Conservation (phyloP, 352 stramenopile species). For the Globisporangium irregulare region DNA sequence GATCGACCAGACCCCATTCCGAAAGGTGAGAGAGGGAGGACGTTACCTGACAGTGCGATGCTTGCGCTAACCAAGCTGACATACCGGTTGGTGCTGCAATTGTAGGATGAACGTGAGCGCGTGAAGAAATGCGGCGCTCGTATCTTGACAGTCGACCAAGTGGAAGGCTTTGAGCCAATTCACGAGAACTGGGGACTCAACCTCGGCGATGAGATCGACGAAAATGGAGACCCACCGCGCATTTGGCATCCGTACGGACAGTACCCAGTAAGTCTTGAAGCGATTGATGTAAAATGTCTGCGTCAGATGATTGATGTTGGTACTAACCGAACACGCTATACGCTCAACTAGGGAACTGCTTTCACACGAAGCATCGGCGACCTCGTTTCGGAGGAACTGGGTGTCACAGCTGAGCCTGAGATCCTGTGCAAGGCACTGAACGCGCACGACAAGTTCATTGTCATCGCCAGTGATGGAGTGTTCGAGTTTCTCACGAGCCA, state of each 20-base stretch:
- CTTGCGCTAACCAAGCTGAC: background rate
- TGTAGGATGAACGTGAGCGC: slow-evolving; percentile 89
- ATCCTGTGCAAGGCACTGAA: slow-evolving; percentile 89
- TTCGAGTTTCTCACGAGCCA: slow-evolving; percentile 96
- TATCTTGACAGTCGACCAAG: slow-evolving; percentile 96
- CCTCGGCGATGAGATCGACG: slow-evolving; percentile 90
- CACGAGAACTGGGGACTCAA: slow-evolving; percentile 90
- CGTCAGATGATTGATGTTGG: background rate
- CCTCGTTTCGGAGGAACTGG: slow-evolving; percentile 89
- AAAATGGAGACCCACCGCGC: slow-evolving; percentile 88
- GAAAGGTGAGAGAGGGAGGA: slow-evolving; percentile 48
- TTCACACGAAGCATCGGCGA: slow-evolving; percentile 98
- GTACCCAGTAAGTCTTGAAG: slow-evolving; percentile 52
- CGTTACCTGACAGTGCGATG: background rate
- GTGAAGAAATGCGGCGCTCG: slow-evolving; percentile 92
- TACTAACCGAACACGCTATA: background rate
- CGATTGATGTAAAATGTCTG: background rate
- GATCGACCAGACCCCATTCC: slow-evolving; percentile 96
- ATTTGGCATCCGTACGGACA: slow-evolving; percentile 90
- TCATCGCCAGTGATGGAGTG: slow-evolving; percentile 93
- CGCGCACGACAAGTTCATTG: slow-evolving; percentile 88
- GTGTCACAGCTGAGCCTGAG: slow-evolving; percentile 91
- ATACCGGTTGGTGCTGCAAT: background rate
- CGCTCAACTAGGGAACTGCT: slow-evolving; percentile 84
- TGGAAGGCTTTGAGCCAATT: slow-evolving; percentile 91